Evolutionary conservation across 2,329 filamentous ascomycete species (phyloP).

Genomic region (Aureobasidium melanogenum): DNA sequence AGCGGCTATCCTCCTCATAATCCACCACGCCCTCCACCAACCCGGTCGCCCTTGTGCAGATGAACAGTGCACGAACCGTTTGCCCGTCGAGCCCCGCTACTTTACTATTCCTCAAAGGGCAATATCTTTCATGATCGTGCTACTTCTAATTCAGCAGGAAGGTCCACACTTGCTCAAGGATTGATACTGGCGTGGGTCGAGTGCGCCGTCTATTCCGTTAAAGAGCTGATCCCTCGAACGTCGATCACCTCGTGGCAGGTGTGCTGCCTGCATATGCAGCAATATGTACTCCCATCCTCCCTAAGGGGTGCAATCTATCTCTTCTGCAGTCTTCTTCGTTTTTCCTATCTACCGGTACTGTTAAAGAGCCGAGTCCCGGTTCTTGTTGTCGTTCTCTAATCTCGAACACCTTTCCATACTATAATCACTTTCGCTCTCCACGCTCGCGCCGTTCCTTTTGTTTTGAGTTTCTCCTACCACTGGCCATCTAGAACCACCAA

Average conservation of each 20-base stretch:
- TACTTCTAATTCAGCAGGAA: background rate
- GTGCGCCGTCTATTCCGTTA: background rate
- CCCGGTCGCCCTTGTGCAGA: constrained; percentile 1
- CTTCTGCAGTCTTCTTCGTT: constrained; percentile 1
- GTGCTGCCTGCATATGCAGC: constrained; percentile 2
- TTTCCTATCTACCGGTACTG: background rate
- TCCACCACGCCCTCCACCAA: background rate
- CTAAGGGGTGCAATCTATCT: background rate
- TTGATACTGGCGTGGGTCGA: background rate
- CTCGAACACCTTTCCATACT: background rate
- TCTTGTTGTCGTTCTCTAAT: background rate
- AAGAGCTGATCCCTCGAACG: background rate
- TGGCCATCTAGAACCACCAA: background rate
- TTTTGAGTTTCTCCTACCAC: background rate
- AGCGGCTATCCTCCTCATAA: background rate
- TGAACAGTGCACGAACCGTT: background rate
- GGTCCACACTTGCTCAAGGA: background rate
- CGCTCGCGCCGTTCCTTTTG: background rate
- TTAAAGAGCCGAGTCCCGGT: background rate
- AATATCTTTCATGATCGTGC: background rate
- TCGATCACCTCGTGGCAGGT: constrained; percentile 3
- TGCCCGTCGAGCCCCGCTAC: background rate
- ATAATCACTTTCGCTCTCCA: background rate
- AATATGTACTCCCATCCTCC: background rate
- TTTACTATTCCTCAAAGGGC: background rate